These are phyloP conservation scores for Alternaria ethzedia DNA, from an alignment of 2,329 filamentous ascomycete species.

Conservation along the genomic window DNA sequence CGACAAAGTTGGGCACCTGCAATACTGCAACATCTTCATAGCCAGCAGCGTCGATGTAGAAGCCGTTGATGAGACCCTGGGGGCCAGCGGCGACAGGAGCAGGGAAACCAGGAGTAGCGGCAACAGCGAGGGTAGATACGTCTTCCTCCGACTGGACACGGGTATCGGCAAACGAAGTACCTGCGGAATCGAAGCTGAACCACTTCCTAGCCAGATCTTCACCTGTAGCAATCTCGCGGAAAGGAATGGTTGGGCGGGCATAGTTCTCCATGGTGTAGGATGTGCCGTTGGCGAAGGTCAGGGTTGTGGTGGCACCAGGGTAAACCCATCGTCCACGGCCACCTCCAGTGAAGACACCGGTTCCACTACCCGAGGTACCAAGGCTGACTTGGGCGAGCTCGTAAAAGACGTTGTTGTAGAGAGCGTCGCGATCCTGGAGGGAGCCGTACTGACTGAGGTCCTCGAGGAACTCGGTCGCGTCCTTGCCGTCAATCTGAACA, in stretches of 20 bases:
- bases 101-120: slow-evolving; percentile 52
- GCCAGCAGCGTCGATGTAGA: slow-evolving; percentile 51
- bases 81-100: slow-evolving; percentile 48
- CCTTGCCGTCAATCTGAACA: slow-evolving; percentile 62
- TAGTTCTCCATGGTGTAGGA: slow-evolving; percentile 51
- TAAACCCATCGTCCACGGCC: slow-evolving; percentile 54
- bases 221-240: slow-evolving; percentile 50
- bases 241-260: slow-evolving; percentile 48
- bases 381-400: slow-evolving; percentile 53
- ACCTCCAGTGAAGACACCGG: slow-evolving; percentile 53
- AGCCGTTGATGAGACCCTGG: slow-evolving; percentile 53
- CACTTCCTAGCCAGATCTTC: slow-evolving; percentile 49
- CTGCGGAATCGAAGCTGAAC: slow-evolving; percentile 39
- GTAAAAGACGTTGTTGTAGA: slow-evolving; percentile 61
- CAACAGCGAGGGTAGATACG: slow-evolving; percentile 9
- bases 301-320: slow-evolving; percentile 51
- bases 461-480: slow-evolving; percentile 58
- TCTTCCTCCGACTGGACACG: neutral
- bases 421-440: slow-evolving; percentile 64
- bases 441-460: slow-evolving; percentile 55
- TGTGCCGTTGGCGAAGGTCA: slow-evolving; percentile 56
- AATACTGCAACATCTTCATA: slow-evolving; percentile 56
- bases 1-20: slow-evolving; percentile 51
- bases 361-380: slow-evolving; percentile 48
- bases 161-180: neutral